These are phyloP conservation scores for Boletus hoseneyae DNA, from an alignment of 1,284 basidiomycete species.

Conservation along the genomic window DNA sequence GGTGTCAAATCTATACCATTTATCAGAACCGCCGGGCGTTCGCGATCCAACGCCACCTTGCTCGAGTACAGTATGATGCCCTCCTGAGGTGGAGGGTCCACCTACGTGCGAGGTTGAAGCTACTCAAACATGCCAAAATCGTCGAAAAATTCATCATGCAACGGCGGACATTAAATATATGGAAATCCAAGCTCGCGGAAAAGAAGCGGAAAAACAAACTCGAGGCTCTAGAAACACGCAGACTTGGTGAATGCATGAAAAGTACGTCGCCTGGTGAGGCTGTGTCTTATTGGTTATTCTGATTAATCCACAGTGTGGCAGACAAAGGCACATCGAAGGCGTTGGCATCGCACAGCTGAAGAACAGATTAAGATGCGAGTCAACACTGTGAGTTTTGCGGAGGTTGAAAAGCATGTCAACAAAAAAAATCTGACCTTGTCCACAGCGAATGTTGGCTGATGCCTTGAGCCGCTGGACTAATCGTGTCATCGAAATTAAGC, in stretches of 20 bases:
- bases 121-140: conserved; percentile 55
- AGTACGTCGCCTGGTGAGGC: conserved; percentile 36
- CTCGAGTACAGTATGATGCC: conserved; percentile 44
- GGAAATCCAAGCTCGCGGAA: conserved; percentile 51
- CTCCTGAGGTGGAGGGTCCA: conserved; percentile 58
- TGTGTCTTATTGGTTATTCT: conserved; percentile 11
- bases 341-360: conserved; percentile 28
- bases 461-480: conserved; percentile 62
- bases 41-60: conserved; percentile 49
- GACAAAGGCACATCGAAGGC: conserved; percentile 30
- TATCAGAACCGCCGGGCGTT: conserved; percentile 51
- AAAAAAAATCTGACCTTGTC: conserved; percentile 9
- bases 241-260: conserved; percentile 41
- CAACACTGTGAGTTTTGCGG: conserved; percentile 17
- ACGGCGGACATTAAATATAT: conserved; percentile 49
- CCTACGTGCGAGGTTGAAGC: conserved; percentile 49
- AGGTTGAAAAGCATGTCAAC: not conserved
- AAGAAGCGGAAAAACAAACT: conserved; percentile 47
- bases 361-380: conserved; percentile 23
- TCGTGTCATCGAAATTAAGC: conserved; percentile 67
- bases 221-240: conserved; percentile 40
- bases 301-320: conserved; percentile 46
- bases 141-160: conserved; percentile 53
- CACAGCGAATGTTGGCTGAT: conserved; percentile 50
- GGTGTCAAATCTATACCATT: conserved; percentile 45